Base-by-base conservation (phyloP, 2,329 filamentous ascomycete genomes). In the Tolypocladium sp. region DNA sequence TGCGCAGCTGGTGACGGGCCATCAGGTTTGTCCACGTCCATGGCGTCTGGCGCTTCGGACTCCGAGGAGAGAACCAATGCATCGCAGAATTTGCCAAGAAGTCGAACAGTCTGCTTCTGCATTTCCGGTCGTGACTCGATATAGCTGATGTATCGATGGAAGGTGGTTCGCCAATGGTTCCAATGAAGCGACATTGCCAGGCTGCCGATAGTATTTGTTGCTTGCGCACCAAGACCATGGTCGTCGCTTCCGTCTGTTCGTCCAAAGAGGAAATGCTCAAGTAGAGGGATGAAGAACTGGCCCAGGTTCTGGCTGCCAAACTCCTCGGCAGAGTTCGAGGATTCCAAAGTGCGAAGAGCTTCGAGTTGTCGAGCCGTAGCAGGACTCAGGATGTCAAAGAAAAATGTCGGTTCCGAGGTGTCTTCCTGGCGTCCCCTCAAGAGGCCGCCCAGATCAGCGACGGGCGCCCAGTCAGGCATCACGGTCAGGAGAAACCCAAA, bases 251-350 rank as follows among this genome's bases (percentile, higher is more conserved):
- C 79, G 55, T 91, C 89, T 5, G 83, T 84, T 61, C 89, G 85
- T 60, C 92, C 89, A 69, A 96, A 93, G 30, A 97, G 88, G 69
- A 97, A 97, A 70, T 97, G 92, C 69, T 99, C 94, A 12, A 97
- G 80, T 25, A 99, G 79, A 0, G 94, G 95, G 46, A 99, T 84
- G 69, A 97, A 91, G 68, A 97, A 89, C 22, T 93, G 88, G 60
- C 88, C 87, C 63, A 96, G 81, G 67, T 96, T 96, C 57, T 85
- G 85, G 67, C 90, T 89, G 62, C 82, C 82, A 60, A 99, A 77
- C 55, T 84, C 79, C 15, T 83, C 80, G 59, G 81, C 80, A 12
- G 78, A 72, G 58, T 90, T 90, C 62, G 88, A 87, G 10, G 81
- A 77, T 59, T 89, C 86, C 15, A 99, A 79, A 59, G 91, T 82